Base-by-base conservation (phyloP, 2,329 filamentous ascomycete species). In the Mycocentrospora acerina region DNA sequence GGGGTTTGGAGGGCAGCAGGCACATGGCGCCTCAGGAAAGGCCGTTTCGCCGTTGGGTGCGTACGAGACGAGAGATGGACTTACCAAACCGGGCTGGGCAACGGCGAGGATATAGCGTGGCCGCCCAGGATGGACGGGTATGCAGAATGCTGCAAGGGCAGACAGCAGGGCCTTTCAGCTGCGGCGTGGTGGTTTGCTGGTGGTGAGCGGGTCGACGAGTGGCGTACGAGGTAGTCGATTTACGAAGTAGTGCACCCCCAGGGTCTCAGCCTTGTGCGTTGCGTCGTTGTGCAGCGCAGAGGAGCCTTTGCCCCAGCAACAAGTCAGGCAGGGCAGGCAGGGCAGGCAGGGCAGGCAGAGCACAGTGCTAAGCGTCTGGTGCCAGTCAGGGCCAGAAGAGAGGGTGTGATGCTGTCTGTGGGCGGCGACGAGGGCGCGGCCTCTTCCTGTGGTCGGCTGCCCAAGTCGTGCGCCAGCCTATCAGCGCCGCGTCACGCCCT, bases 151-250 rank as follows among this genome's bases (percentile, higher is more conserved):
- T 18, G 34, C 37, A 37, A 44, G 28, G 30, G 30, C 35, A 32
- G 34, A 35, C 40, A 34, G 38, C 36, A 24, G 32, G 27, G 35
- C 13, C 27, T 35, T 40, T 32, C 16, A 28, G 38, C 14, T 28
- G 38, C 32, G 29, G 39, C 36, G 35, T 43, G 31, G 46, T 46
- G 38, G 44, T 26, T 36, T 33, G 32, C 30, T 44, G 46, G 46
- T 54, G 46, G 48, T 46, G 53, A 51, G 46, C 52, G 32, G 37
- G 28, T 24, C 34, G 29, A 44, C 42, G 48, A 42, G 48, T 48
- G 48, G 48, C 44, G 42, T 15, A 15, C 29, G 29, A 18, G 17
- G 28, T 31, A 38, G 33, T 34, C 32, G 43, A 30, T 37, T 6
- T 33, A 22, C 19, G 19, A 22, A 22, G 19, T 22, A 22, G 19